phyloP scores from a whole-genome alignment of 768 basidiomycete genomes.

The Rubroboletus pulcherrimus region DNA sequence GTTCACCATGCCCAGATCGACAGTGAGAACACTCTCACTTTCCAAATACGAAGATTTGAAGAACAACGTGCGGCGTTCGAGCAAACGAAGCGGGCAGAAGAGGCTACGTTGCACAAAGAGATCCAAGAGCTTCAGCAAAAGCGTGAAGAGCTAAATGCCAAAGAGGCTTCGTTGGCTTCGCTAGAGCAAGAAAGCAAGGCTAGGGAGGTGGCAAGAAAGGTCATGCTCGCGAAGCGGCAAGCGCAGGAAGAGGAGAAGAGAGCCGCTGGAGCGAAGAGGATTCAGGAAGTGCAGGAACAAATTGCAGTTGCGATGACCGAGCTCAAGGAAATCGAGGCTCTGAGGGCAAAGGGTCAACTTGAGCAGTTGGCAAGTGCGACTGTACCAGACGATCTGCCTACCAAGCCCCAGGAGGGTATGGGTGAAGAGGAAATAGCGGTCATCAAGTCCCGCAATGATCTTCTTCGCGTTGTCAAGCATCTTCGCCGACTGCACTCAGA shows the following conservation, averaged over 20 bases:
- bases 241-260: conserved; percentile 26
- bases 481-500: conserved; percentile 18
- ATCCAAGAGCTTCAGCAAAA: conserved; percentile 17
- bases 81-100: conserved; percentile 15
- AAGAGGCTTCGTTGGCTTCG: conserved; percentile 15
- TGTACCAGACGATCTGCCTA: conserved; percentile 11
- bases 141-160: conserved; percentile 19
- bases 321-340: conserved; percentile 8
- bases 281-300: conserved; percentile 16
- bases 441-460: conserved; percentile 8
- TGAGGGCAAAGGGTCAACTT: conserved; percentile 4
- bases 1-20: conserved; percentile 15
- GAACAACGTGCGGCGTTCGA: conserved; percentile 22
- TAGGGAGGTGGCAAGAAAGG: conserved; percentile 24
- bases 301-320: conserved; percentile 19
- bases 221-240: conserved; percentile 18
- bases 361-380: background rate
- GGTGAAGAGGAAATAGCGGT: conserved; percentile 9
- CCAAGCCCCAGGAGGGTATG: conserved; percentile 23
- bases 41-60: conserved; percentile 11
- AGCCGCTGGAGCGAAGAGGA: conserved; percentile 14
- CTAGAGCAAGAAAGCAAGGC: conserved; percentile 24
- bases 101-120: conserved; percentile 18
- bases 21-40: conserved; percentile 12
- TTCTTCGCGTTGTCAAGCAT: conserved; percentile 13